Base-by-base conservation (phyloP, 2,329 filamentous ascomycete genomes). In the Ophiostoma montium region DNA sequence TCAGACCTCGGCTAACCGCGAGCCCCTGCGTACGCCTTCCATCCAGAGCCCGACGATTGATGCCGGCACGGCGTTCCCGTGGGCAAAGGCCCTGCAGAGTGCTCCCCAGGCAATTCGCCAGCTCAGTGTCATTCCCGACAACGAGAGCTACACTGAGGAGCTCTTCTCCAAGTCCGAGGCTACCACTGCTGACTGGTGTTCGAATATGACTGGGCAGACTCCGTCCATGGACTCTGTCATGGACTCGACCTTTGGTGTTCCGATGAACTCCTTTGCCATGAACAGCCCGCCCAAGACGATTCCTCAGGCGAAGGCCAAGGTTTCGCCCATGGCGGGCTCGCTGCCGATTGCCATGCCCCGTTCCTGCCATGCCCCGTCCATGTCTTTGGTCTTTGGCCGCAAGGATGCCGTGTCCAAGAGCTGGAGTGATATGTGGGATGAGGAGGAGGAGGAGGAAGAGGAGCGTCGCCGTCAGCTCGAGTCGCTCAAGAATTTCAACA, bases 381-480 rank as follows among this genome's bases (percentile, higher is more conserved):
- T 90, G 73, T 80, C 85, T 5, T 77, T 83, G 61, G 78, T 90
- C 46, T 90, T 94, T 62, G 86, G 85, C 60, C 80, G 84, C 62
- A 76, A 79, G 54, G 84, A 90, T 42, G 71, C 76, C 44, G 86
- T 94, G 44, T 95, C 92, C 50, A 96, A 96, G 82, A 96, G 92
- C 71, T 98, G 92, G 92, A 95, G 89, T 60, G 92, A 98, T 64
- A 80, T 96, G 64, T 95, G 88, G 83, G 90, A 96, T 52, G 90
- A 96, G 64, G 90, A 96, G 48, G 70, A 72, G 42, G 88, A 92
- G 60, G 77, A 85, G 57, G 71, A 74, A 33, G 76, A 82, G 58
- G 78, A 82, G 60, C 74, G 74, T 53, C 67, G 68, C 52, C 75
- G 75, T 55, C 76, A 82, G 61, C 68, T 77, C 50, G 66, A 74